These are phyloP conservation scores for Corchorus capsularis DNA, from an alignment of 345 rosid species.

Conservation along the genomic window DNA sequence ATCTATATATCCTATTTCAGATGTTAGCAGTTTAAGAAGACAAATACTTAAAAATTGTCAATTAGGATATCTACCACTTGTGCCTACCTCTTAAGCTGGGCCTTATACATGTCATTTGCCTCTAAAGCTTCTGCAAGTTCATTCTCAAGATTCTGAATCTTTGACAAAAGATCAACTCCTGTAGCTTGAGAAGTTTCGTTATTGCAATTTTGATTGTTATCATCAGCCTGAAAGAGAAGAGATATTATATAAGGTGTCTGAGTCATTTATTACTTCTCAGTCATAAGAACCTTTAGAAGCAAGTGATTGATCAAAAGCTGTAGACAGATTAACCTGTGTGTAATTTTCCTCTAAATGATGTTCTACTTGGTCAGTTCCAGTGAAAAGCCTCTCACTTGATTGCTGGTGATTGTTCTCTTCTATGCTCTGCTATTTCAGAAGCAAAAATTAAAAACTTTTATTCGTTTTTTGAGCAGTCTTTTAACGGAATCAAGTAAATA, in stretches of 20 bases:
- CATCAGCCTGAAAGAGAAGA: constrained; percentile 35
- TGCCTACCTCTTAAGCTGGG: constrained; percentile 55
- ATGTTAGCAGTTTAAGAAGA: neutral
- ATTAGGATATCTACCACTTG: neutral
- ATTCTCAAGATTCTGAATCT: constrained; percentile 49
- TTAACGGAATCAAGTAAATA: constrained; percentile 7
- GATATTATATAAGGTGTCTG: neutral
- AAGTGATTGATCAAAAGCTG: constrained; percentile 1
- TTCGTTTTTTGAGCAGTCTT: neutral
- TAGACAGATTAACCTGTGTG: constrained; percentile 13
- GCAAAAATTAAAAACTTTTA: neutral
- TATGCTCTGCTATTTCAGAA: constrained; percentile 24
- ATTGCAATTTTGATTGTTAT: constrained; percentile 14
- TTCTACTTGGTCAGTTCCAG: constrained; percentile 11
- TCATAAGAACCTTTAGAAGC: neutral
- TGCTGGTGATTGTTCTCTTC: constrained; percentile 18
- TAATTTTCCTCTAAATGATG: constrained; percentile 4
- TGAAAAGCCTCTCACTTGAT: constrained; percentile 14
- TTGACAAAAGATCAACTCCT: constrained; percentile 35
- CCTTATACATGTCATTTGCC: constrained; percentile 57
- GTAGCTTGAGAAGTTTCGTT: constrained; percentile 21
- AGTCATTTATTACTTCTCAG: constrained; percentile 12
- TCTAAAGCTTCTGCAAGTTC: constrained; percentile 58
- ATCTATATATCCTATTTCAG: neutral
- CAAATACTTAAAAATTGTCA: neutral